Conservation (phyloP, 371 early-diverging fungal species). For the Mucor circinelloides region DNA sequence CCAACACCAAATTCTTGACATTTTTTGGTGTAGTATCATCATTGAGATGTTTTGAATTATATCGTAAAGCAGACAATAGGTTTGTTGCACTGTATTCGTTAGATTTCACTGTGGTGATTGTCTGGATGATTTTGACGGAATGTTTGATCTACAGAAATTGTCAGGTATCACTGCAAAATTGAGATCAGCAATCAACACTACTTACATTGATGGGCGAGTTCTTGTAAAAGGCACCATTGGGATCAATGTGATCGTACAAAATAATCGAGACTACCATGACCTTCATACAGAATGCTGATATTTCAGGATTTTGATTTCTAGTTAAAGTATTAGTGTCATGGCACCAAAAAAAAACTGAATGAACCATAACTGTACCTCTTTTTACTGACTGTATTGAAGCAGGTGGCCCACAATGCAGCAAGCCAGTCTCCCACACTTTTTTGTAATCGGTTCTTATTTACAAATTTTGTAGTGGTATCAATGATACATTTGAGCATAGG, state of each 20-base stretch:
- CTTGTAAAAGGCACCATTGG: slow-evolving; percentile 78
- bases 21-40: slow-evolving; percentile 80
- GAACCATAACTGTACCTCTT: too few species aligned
- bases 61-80: slow-evolving; percentile 76
- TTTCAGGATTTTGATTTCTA: slow-evolving; percentile 54
- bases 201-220: slow-evolving; percentile 80
- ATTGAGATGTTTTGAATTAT: slow-evolving; percentile 80
- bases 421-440: slow-evolving; percentile 66
- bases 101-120: slow-evolving; percentile 28
- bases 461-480: slow-evolving; percentile 68
- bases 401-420: slow-evolving; percentile 68
- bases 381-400: slow-evolving; percentile 70
- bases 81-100: slow-evolving; percentile 54
- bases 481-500: slow-evolving; percentile 89
- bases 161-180: neutral
- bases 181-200: slow-evolving; percentile 1
- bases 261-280: slow-evolving; percentile 89
- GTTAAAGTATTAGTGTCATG: neutral
- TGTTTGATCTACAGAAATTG: slow-evolving; percentile 54
- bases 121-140: slow-evolving; percentile 76
- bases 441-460: slow-evolving; percentile 49
- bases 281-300: slow-evolving; percentile 69
- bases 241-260: slow-evolving; percentile 87
- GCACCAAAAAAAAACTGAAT: too few species aligned
- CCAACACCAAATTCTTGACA: slow-evolving; percentile 62